Base-by-base conservation (phyloP, 1,139 yeast species). In the Yamadazyma sp. region DNA sequence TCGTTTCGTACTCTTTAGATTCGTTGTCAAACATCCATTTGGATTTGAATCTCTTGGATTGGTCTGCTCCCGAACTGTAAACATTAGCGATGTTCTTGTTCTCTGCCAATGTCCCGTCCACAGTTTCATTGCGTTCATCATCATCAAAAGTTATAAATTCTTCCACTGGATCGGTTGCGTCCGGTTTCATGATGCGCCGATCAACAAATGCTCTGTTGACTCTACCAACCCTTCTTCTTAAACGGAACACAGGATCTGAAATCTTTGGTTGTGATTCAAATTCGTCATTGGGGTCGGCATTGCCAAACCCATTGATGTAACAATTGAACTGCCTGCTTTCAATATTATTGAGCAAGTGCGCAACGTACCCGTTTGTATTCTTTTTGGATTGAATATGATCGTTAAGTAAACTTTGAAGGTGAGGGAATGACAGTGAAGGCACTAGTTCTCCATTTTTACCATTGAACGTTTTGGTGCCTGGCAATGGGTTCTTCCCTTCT, bases 21-120 rank as follows among this genome's bases (percentile, higher is more conserved):
- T 88, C 95, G 33, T 76, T 67, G 56, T 89, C 96, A 59, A 81
- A 87, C 59, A 72, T 76, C 86, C 88, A 88, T 45, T 83, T 77
- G 30, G 91, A 87, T 39, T 76, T 77, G 39, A 82, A 61, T 48
- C 96, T 72, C 40, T 67, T 64, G 28, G 72, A 57, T 14, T 62
- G 58, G 57, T 81, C 87, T n/a, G 59, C 61, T 40, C 68, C 66
- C 16, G 81, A 77, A 43, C 81, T 83, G 52, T 83, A 83, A n/a
- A 76, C 83, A 48, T 66, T 64, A 39, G 30, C 31, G 17, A 40
- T 36, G 15, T 46, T 33, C 16, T 20, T 38, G 12, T 39, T 40
- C 14, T 38, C 42, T 2, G 37, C 14, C n/a, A 34, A 17, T 3
- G 27, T 32, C 10, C 40, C 50, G 8, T 46, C 43, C 22, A 51